phyloP scores from a whole-genome alignment of 805 yeast species.

The Starmerella lactis-condensi region DNA sequence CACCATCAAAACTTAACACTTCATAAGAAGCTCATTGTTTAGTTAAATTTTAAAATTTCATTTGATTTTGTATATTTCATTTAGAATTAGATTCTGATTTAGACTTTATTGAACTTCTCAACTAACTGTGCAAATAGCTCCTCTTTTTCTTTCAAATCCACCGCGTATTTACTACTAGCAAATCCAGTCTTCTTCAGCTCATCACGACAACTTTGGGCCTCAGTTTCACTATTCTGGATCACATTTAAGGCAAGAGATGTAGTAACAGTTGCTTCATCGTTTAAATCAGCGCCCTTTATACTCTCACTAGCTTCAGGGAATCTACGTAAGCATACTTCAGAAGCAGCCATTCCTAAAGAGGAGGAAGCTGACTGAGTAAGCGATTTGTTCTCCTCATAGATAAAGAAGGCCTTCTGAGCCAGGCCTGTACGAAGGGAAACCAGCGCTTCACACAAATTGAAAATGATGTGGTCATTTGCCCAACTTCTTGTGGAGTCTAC shows the following conservation, averaged over 20 bases:
- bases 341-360: conserved; percentile 45
- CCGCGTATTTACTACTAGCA: conserved; percentile 32
- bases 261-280: conserved; percentile 31
- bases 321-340: conserved; percentile 63
- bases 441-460: conserved; percentile 68
- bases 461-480: conserved; percentile 55
- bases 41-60: neutral
- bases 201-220: conserved; percentile 5
- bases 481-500: conserved; percentile 30
- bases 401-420: conserved; percentile 27
- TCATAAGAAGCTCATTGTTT: too few relatives aligned
- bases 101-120: neutral
- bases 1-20: too few relatives aligned
- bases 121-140: conserved; percentile 38
- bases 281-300: conserved; percentile 24
- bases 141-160: conserved; percentile 42
- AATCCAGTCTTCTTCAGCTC: conserved; percentile 28
- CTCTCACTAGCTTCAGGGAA: conserved; percentile 63
- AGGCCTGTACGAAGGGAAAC: conserved; percentile 27
- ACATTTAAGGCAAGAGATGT: conserved; percentile 47
- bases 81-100: too few relatives aligned
- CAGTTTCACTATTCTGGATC: conserved; percentile 28
- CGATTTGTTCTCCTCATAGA: conserved; percentile 44
- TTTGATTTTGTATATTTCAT: neutral
- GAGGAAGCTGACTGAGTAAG: conserved; percentile 29